Evolutionary conservation across 2,329 filamentous ascomycete species (phyloP), one percentile per base, ranked within the genome.

Genomic region (Fusarium concolor): DNA sequence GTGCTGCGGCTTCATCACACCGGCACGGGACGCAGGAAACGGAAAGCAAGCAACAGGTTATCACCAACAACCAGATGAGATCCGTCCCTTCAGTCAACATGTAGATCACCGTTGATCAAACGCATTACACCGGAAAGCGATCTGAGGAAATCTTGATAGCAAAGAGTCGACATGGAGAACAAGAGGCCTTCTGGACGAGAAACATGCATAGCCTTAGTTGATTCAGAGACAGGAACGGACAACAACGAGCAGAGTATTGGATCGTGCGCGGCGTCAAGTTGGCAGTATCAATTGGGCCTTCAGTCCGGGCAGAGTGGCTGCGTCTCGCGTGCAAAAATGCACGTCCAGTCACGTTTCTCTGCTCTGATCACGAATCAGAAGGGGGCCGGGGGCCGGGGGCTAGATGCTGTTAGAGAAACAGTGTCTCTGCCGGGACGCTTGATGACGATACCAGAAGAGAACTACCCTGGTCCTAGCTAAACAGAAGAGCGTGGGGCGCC

Each of bases 1-100:
- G 59, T 51, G 39, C 59, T 69, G 65, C 56, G 56, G 66, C 57
- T 69, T 63, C 49, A 67, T 65, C 67, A 70, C 59, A 71, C 66
- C 56, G 59, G 63, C 56, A 64, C 68, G 51, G 68, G 65, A 60
- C 65, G 65, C 66, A 68, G 60, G 49, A 59, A 63, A 35, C 51
- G 62, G 52, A 52, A 56, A 56, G 56, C 66, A 57, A 56, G 18
- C 59, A 64, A 26, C 28, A 44, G 46, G 31, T 35, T 38, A 42
- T 46, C 54, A 62, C 59, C 26, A 56, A 63, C 37, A 35, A 22
- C 56, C 37, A 44, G 37, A 44, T 51, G n/a, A 44, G 55, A 47
- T 26, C 37, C 37, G 15, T 39, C 59, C 38, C 22, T n/a, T 52
- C 38, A 17, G 35, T 29, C 51, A 64, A 41, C 39, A 51, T 55